Conservation (phyloP, 1,139 yeast species). For the Debaryomyces singareniensis region DNA sequence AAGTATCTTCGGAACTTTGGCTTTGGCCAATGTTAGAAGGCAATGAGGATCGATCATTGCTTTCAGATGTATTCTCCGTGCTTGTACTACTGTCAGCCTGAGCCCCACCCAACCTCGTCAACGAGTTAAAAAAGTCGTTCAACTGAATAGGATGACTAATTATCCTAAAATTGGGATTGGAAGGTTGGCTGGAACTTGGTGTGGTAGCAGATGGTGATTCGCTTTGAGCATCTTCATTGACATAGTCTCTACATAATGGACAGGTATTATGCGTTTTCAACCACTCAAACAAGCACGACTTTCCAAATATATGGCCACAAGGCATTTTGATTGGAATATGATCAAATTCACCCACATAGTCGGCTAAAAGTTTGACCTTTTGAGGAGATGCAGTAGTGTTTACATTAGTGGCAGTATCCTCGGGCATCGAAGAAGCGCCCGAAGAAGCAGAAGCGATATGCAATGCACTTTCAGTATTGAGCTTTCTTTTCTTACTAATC, state of each 20-base stretch:
- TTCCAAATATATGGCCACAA: constrained; percentile 76
- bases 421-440: background rate
- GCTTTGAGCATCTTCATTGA: constrained; percentile 20
- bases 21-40: background rate
- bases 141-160: constrained; percentile 4
- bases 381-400: background rate
- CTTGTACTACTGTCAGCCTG: background rate
- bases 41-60: background rate
- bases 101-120: constrained; percentile 1
- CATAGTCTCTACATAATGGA: constrained; percentile 68
- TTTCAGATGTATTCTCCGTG: background rate
- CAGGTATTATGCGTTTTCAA: constrained; percentile 61
- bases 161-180: constrained; percentile 3
- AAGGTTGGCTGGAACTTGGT: background rate
- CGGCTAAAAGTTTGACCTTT: constrained; percentile 15
- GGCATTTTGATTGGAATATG: constrained; percentile 73
- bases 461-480: background rate
- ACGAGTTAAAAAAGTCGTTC: constrained; percentile 2
- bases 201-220: background rate
- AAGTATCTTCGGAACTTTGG: background rate
- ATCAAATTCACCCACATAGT: constrained; percentile 26
- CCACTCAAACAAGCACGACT: constrained; percentile 73
- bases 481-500: constrained; percentile 7
- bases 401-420: background rate
- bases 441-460: background rate